Evolutionary conservation across 495 filamentous ascomycete species (phyloP), one percentile per base, ranked within the genome.

Genomic region (Clohesyomyces aquaticus): DNA sequence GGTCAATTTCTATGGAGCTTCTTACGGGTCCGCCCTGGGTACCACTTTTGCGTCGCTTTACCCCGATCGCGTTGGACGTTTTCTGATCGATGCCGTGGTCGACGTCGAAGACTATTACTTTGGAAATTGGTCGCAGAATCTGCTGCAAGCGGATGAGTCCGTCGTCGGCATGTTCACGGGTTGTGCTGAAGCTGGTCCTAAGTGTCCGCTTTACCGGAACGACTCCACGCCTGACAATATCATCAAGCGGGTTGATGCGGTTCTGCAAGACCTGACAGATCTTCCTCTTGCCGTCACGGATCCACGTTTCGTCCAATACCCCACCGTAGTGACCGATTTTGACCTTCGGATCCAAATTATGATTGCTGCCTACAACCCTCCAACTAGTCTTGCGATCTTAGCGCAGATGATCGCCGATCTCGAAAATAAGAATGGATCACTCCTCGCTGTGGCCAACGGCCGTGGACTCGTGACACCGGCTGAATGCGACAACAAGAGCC

Each of bases 81-180:
- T 76, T 27, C 69, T 83, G 1, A 72, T 86, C 10, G 83, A 86
- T 55, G 83, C 75, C 1, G 83, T 85, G 6, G 78, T 80, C 9
- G 61, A 77, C 75, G 42, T 74, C 32, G 77, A 78, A 27, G 72
- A 77, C 65, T 63, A 70, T 49, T 50, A 61, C 22, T 25, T n/a
- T 18, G 58, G 58, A 12, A 21, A n/a, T 12, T 61, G 58, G 58
- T 11, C 9, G 8, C 6, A 35, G n/a, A 61, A 53, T 28, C 46
- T 61, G 1, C 29, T 52, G 3, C 29, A 61, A 43, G 48, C 47
- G 25, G 58, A 61, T 46, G 47, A 52, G 22, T 46, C 58, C 18
- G 47, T 61, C 21, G n/a, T 26, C 6, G 21, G 25, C 11, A 52
- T 61, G 22, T 42, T 27, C 18, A 2, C 9, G 14, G 42, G n/a